Base-by-base conservation (phyloP, 2,329 filamentous ascomycete genomes). In the Ceratocystis ficicola region DNA sequence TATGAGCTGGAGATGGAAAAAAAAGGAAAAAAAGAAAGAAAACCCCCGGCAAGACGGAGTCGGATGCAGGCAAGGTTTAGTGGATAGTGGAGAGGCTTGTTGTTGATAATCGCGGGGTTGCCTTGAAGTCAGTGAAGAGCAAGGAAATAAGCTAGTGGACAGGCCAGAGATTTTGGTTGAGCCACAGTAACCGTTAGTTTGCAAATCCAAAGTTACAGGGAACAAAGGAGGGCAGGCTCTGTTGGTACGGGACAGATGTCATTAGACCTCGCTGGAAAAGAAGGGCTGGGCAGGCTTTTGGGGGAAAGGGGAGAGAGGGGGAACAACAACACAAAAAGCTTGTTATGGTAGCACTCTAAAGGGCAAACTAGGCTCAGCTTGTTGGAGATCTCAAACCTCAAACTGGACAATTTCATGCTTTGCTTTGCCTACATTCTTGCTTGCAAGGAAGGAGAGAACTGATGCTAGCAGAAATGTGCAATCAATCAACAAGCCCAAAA, bases 81-180 rank as follows among this genome's bases (percentile, higher is more conserved):
- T 48, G 46, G 36, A 5, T 41, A 48, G 50, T 59, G 55, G 25
- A 36, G 55, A 59, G 55, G 28, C 17, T 41, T 41, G 36, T 41
- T 59, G 63, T 64, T 48, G 32, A 64, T 50, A 64, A 64, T 64
- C 63, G 63, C 63, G 63, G 63, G 63, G 63, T 64, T 59, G 12
- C 36, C 44, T 52, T 46, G 30, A 64, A 44, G 22, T 44, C 20
- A 48, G 17, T 48, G 48, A 25, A 22, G 3, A 52, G 30, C 50
- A 59, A 44, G 17, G 6, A 64, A 64, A 44, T 28, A 64, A 64
- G 55, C 55, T 59, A 59, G 28, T n/a, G 36, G 36, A 15, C 36
- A 41, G 36, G 36, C 55, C 25, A 59, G 55, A 28, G 20, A 8
- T 15, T 32, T 20, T 32, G 28, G 55, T 59, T 59, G 25, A 59